phyloP scores from a whole-genome alignment of 169 alveolate species.

The Blepharisma undulans region DNA sequence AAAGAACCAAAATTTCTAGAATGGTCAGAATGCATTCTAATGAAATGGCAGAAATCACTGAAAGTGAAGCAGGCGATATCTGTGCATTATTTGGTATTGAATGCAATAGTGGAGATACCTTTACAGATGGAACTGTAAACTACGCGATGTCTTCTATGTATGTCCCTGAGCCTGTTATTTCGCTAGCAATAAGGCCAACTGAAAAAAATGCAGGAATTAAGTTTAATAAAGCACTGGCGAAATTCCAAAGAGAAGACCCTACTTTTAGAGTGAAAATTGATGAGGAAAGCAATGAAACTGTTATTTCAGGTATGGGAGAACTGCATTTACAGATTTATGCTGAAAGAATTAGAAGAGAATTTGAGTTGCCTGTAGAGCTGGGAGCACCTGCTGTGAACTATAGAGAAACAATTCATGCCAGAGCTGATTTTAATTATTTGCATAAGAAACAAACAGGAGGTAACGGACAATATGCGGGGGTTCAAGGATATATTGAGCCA shows the following conservation, averaged over 20 bases:
- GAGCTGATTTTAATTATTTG: slow-evolving; percentile 88
- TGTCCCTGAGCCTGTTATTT: slow-evolving; percentile 95
- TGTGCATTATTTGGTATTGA: slow-evolving; percentile 95
- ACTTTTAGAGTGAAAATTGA: slow-evolving; percentile 90
- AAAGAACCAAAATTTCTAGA: slow-evolving; percentile 59
- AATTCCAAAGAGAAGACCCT: slow-evolving; percentile 95
- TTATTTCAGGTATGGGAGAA: slow-evolving; percentile 96
- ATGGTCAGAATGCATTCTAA: slow-evolving; percentile 92
- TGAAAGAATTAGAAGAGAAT: slow-evolving; percentile 94
- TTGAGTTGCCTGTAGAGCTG: slow-evolving; percentile 76
- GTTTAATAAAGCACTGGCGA: slow-evolving; percentile 88
- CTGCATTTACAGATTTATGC: slow-evolving; percentile 92
- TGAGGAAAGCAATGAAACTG: slow-evolving; percentile 91
- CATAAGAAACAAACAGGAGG: slow-evolving; percentile 98
- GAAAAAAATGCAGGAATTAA: slow-evolving; percentile 69
- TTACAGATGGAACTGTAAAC: slow-evolving; percentile 82
- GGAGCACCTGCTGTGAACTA: slow-evolving; percentile 95
- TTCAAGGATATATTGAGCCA: slow-evolving; percentile 91
- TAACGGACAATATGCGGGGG: slow-evolving; percentile 96
- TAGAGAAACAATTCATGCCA: slow-evolving; percentile 87
- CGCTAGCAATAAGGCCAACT: slow-evolving; percentile 86
- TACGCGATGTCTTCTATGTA: slow-evolving; percentile 84
- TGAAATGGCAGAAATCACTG: slow-evolving; percentile 89
- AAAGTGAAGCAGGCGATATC: slow-evolving; percentile 95
- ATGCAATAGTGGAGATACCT: slow-evolving; percentile 92